Evolutionary conservation across 192 early-diverging fungal genomes (phyloP), one percentile per base, ranked within the genome.

Genomic region (Coemansia guatemalensis): DNA sequence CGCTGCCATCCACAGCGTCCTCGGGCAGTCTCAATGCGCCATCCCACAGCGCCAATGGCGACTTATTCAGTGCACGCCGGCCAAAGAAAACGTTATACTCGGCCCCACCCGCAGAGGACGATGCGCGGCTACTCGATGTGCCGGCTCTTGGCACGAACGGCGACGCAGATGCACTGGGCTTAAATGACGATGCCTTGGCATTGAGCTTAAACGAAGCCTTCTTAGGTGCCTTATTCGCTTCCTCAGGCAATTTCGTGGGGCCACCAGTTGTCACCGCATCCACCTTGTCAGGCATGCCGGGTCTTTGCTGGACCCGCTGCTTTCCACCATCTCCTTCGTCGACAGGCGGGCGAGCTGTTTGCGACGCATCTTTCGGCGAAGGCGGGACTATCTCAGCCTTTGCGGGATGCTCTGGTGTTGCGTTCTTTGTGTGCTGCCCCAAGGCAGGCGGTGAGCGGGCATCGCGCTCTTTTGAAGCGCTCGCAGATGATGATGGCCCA

Each of bases 171-270:
- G 84, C 86, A 53, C 88, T 92, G 24, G 90, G 90, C 67, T 90
- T 92, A 74, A 90, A 92, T 23, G 85, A 86, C 0, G 85, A 85
- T 4, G 89, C 90, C 67, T 90, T 90, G 52, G 84, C 70, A 65
- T 90, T 92, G 48, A 92, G 83, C 49, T 89, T 90, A 59, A 89
- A 88, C 9, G 56, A 41, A 33, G 74, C 2, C 57, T 80, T 65
- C 30, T 79, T 27, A 44, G 68, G 53, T 39, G 23, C 54, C 48
- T 33, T 64, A 25, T 57, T 66, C 6, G 68, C 6, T 29, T 64
- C 66, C 41, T 23, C 44, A 1, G 48, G 30, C 20, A 32, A n/a
- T 29, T 58, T n/a, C 22, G 39, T 12, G 14, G 39, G 39, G 1
- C 39, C 14, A 44, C 17, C 14, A 44, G 39, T 44, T 1, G 12